These are phyloP conservation scores for Leccinum broughii DNA, from an alignment of 768 basidiomycete species.

Conservation along the genomic window DNA sequence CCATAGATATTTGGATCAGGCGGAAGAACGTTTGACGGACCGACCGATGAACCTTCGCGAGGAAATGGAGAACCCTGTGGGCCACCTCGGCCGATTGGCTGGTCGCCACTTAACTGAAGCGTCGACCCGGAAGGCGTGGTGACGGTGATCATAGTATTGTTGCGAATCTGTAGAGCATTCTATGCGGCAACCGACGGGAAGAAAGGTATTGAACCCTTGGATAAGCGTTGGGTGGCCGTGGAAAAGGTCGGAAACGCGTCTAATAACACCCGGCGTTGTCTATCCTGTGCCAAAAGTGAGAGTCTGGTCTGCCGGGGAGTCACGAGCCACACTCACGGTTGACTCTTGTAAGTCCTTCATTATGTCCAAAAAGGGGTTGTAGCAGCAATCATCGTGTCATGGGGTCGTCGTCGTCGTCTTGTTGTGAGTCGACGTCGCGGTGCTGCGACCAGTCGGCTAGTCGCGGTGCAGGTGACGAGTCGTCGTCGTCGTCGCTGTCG, in stretches of 20 bases:
- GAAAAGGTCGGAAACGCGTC: constrained; percentile 91
- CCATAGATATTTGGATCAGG: constrained; percentile 30
- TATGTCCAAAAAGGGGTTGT: constrained; percentile 66
- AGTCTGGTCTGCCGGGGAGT: neutral
- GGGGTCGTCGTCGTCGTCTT: too few relatives aligned
- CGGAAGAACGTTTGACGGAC: constrained; percentile 10
- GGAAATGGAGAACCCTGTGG: constrained; percentile 40
- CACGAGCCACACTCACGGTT: constrained; percentile 40
- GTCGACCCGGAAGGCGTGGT: constrained; percentile 72
- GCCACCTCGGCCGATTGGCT: constrained; percentile 38
- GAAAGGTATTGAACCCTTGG: constrained; percentile 97
- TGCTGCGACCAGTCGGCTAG: too few relatives aligned
- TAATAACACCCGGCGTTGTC: constrained; percentile 96
- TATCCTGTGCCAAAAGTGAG: constrained; percentile 54
- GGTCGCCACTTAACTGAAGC: constrained; percentile 53
- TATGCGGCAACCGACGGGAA: constrained; percentile 93
- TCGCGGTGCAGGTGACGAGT: too few relatives aligned
- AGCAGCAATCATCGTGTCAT: constrained; percentile 18
- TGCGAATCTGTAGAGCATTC: constrained; percentile 67
- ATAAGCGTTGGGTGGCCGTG: constrained; percentile 88
- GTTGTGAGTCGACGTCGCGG: too few relatives aligned
- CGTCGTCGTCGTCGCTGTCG: too few relatives aligned
- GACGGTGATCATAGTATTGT: constrained; percentile 71
- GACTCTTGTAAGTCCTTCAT: constrained; percentile 77
- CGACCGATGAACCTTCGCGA: constrained; percentile 15